Conservation (phyloP, 2,329 filamentous ascomycete species). For the Lasiodiplodia hormozganensis region DNA sequence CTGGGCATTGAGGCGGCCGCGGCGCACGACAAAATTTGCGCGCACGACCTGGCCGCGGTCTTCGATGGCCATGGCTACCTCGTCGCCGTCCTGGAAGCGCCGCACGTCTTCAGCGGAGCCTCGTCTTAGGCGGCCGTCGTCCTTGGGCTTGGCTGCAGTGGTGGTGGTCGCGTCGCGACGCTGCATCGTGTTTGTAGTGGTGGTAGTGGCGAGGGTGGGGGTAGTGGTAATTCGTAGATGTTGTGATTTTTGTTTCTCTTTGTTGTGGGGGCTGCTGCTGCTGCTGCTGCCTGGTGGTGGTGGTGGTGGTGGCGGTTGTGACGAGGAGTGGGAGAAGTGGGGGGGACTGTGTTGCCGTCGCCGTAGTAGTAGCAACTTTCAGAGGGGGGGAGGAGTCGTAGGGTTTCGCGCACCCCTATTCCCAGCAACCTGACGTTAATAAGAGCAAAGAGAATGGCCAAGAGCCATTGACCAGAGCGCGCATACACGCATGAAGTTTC, state of each 20-base stretch:
- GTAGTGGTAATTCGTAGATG: too few species aligned
- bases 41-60: conserved; percentile 11
- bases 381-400: conserved; percentile 1
- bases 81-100: conserved; percentile 22
- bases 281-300: too few species aligned
- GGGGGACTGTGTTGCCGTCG: not conserved
- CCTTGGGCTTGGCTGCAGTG: not conserved
- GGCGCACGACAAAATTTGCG: conserved; percentile 14
- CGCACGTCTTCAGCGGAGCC: conserved; percentile 19
- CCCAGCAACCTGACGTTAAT: not conserved
- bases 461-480: too few species aligned
- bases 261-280: not conserved
- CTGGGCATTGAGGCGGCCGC: not conserved
- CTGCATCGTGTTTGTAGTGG: not conserved
- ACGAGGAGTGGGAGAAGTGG: too few species aligned
- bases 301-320: not conserved
- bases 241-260: too few species aligned
- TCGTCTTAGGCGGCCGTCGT: not conserved
- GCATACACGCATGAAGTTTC: not conserved
- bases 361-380: not conserved
- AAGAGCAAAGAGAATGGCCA: not conserved
- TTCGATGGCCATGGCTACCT: conserved; percentile 16
- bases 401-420: conserved; percentile 2
- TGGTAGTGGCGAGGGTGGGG: not conserved
- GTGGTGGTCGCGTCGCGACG: not conserved